Conservation (phyloP, 140 eudicot genomes). For the Bidens hawaiensis region DNA sequence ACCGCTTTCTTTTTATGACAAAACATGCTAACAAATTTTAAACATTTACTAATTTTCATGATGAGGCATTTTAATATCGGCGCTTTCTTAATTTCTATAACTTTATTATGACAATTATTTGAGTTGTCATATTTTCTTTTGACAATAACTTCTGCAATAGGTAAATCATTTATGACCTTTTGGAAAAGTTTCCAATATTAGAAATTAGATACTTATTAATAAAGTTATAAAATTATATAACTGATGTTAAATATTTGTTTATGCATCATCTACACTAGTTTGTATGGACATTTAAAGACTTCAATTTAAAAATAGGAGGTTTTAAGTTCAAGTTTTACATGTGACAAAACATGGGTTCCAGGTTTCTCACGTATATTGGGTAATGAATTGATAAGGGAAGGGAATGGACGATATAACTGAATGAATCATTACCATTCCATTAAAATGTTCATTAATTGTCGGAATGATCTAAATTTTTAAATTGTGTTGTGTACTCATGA, state of each 20-base stretch:
- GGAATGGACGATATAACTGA: too few relatives aligned
- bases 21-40: conserved; percentile 3
- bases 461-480: too few relatives aligned
- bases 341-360: too few relatives aligned
- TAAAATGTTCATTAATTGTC: too few relatives aligned
- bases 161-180: background rate
- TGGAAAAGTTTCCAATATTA: background rate
- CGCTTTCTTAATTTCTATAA: background rate
- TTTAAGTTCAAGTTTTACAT: too few relatives aligned
- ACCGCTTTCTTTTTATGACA: background rate
- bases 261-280: background rate
- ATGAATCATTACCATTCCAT: too few relatives aligned
- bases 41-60: background rate
- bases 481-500: too few relatives aligned
- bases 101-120: conserved; percentile 5
- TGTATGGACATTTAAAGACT: too few relatives aligned
- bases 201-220: background rate
- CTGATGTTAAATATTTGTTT: background rate
- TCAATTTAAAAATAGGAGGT: too few relatives aligned
- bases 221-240: too few relatives aligned
- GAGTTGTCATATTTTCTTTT: background rate
- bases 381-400: too few relatives aligned
- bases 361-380: too few relatives aligned
- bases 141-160: background rate
- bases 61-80: background rate